Base-by-base conservation (phyloP, 2,329 filamentous ascomycete species). In the Trichoderma oligosporum region DNA sequence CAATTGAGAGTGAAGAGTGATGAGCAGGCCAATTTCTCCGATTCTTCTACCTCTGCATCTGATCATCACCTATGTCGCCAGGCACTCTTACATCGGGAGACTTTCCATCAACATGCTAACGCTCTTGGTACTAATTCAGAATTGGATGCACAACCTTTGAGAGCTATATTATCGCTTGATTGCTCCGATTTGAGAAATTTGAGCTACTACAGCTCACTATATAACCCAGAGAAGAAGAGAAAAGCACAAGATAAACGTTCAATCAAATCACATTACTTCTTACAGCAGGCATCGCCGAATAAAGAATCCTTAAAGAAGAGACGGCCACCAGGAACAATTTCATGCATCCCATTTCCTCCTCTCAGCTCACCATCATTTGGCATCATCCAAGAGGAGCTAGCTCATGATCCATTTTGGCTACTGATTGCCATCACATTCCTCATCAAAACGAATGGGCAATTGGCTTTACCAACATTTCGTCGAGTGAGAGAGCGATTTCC, bases 351-450 rank as follows among this genome's bases (percentile, higher is more conserved):
- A 2, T 89, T 93, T 62, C 88, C 90, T 0, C 81, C 85, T 0
- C 81, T 91, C 31, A 78, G 80, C 7, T 76, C 82, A 0, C 67
- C 77, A 0, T 70, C 67, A 5, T 96, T 96, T 67, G 91, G 91
- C 0, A 79, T 97, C 2, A 84, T 96, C 35, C 92, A 97, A 69
- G 92, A 96, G 68, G 81, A 86, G 61, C 81, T 96, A 14, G 84
- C 85, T 2, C 71, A 82, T 48, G 81, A 91, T 57, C 88, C 91
- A 0, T 96, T 95, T 70, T 86, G 85, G 62, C 81, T 97, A 1
- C 80, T 96, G 1, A 78, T 96, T 27, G 91, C 88, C 11, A 86
- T 91, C 4, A 91, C 89, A 0, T 92, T 96, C 65, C 83, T 96
- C 27, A 93, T 93, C 70, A 85, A 88, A 59, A 96, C 91, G 0